Evolutionary conservation across 2,329 filamentous ascomycete genomes (phyloP).

Genomic region (Colletotrichum euphorbiae): DNA sequence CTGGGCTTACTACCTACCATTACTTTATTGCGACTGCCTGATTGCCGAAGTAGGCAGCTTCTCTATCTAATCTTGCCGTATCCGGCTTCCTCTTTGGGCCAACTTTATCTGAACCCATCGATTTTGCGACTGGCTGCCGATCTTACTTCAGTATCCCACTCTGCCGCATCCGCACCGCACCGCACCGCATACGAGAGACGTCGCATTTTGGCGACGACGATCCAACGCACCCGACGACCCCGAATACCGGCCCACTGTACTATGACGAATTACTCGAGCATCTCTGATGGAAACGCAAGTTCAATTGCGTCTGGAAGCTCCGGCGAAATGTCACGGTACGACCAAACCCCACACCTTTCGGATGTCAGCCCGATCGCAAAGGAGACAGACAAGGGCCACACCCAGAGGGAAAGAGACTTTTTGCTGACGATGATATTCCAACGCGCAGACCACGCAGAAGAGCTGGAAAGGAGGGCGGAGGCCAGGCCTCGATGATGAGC

Average conservation of each 20-base stretch:
- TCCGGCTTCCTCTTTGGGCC: slow-evolving; percentile 23
- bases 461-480: slow-evolving; percentile 79
- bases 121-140: slow-evolving; percentile 8
- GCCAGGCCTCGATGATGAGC: slow-evolving; percentile 88
- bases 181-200: slow-evolving; percentile 5
- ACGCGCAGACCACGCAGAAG: slow-evolving; percentile 65
- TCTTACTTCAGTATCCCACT: neutral
- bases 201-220: slow-evolving; percentile 27
- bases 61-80: slow-evolving; percentile 26
- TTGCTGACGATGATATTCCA: slow-evolving; percentile 21
- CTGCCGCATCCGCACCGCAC: neutral
- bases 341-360: neutral
- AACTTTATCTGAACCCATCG: slow-evolving; percentile 23
- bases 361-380: neutral
- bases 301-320: slow-evolving; percentile 39
- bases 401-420: neutral
- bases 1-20: neutral
- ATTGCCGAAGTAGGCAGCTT: slow-evolving; percentile 10
- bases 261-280: slow-evolving; percentile 68
- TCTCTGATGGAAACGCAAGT: slow-evolving; percentile 59
- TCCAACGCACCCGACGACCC: neutral
- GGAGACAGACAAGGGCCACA: neutral
- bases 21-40: neutral
- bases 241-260: slow-evolving; percentile 8
- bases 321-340: slow-evolving; percentile 41